A percentile compares a stretch with the other conserved stretches of the same genome.
phyloP scores from a whole-genome alignment of 768 basidiomycete genomes.

The Pulveroboletus sp. region DNA sequence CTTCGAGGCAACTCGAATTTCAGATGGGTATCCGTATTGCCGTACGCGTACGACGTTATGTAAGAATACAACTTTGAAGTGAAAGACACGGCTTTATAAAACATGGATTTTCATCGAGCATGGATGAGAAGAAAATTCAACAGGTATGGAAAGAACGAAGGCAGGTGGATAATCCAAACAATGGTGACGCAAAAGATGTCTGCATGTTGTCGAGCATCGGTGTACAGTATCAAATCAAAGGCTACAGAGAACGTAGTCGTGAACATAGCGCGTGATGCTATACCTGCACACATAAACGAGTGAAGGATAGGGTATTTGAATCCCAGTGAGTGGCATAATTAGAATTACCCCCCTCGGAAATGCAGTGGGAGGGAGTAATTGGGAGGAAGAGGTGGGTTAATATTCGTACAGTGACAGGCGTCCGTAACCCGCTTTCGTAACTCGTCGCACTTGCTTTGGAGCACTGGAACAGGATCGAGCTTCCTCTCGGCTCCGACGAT shows the following conservation, averaged over 20 bases:
- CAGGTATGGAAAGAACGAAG: constrained; percentile 6
- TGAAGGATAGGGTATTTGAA: constrained; percentile 22
- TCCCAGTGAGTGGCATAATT: not conserved
- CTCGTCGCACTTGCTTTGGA: constrained; percentile 46
- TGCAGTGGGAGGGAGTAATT: constrained; percentile 37
- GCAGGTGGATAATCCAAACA: constrained; percentile 9
- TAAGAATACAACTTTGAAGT: constrained; percentile 14
- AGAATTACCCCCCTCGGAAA: constrained; percentile 25
- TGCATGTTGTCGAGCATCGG: constrained; percentile 7
- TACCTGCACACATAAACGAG: constrained; percentile 27
- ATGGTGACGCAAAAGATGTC: constrained; percentile 4
- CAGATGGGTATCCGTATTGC: constrained; percentile 15
- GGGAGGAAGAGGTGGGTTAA: constrained; percentile 39
- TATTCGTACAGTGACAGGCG: constrained; percentile 42
- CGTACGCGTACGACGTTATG: constrained; percentile 12
- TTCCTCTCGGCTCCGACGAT: constrained; percentile 10
- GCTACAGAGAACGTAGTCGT: constrained; percentile 28
- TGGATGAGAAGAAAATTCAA: not conserved
- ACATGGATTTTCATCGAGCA: constrained; percentile 4
- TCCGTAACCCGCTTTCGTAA: constrained; percentile 47
- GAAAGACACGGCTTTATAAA: not conserved
- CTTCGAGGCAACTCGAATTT: constrained; percentile 5
- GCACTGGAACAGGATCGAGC: constrained; percentile 31
- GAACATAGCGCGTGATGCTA: constrained; percentile 28
- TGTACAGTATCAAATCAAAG: constrained; percentile 27